Conservation (phyloP, 2,329 filamentous ascomycete species). For the Achaetomium macrosporum region DNA sequence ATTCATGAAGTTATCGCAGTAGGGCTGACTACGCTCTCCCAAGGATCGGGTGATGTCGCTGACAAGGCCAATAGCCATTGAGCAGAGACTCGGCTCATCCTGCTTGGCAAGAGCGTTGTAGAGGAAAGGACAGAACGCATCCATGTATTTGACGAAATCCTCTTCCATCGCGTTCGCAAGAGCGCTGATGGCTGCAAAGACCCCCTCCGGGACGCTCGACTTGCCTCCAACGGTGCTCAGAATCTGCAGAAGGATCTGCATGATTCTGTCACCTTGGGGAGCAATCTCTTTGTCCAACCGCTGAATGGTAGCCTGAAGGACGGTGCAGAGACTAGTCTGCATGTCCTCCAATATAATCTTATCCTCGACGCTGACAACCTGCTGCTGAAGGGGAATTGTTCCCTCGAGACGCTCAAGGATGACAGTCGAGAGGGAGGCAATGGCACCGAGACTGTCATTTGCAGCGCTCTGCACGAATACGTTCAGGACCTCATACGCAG, state of each 20-base stretch:
- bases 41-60: slow-evolving; percentile 93
- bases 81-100: slow-evolving; percentile 88
- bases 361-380: slow-evolving; percentile 96
- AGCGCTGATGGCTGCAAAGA: slow-evolving; percentile 89
- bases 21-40: slow-evolving; percentile 85
- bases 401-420: slow-evolving; percentile 87
- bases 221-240: slow-evolving; percentile 72
- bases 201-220: slow-evolving; percentile 88
- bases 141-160: slow-evolving; percentile 96
- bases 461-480: slow-evolving; percentile 89
- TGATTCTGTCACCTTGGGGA: slow-evolving; percentile 87
- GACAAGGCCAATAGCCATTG: slow-evolving; percentile 95
- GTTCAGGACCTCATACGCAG: slow-evolving; percentile 94
- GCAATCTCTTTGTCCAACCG: slow-evolving; percentile 86
- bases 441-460: slow-evolving; percentile 72
- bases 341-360: slow-evolving; percentile 94
- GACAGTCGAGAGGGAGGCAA: slow-evolving; percentile 79
- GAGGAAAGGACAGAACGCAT: slow-evolving; percentile 84
- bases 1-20: slow-evolving; percentile 98
- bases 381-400: slow-evolving; percentile 80
- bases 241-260: slow-evolving; percentile 80
- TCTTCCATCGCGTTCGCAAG: slow-evolving; percentile 87
- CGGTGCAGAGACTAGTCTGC: slow-evolving; percentile 90
- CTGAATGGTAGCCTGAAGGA: slow-evolving; percentile 85
- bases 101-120: slow-evolving; percentile 94